Percentiles rank a stretch among this genome's conserved stretches.
phyloP scores from a whole-genome alignment of 371 early-diverging fungal species.

The Mortierella sp. region DNA sequence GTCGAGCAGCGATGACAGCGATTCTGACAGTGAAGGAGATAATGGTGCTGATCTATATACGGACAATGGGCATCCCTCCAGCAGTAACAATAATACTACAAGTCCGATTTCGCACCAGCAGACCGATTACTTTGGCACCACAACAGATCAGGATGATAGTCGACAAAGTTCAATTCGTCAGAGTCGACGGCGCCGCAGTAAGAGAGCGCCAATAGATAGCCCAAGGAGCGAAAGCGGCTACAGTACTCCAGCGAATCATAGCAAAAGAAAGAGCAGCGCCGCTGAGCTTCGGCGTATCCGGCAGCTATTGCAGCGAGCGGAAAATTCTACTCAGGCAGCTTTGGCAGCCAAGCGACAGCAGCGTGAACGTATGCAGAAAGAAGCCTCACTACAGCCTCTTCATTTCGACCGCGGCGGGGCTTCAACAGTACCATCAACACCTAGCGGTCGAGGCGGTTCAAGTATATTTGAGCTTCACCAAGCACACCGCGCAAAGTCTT shows the following conservation, averaged over 20 bases:
- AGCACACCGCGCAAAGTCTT: conserved; percentile 13
- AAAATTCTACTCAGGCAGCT: conserved; percentile 43
- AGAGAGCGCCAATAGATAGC: conserved; percentile 10
- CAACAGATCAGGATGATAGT: conserved; percentile 14
- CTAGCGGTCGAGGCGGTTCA: conserved; percentile 20
- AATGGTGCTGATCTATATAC: conserved; percentile 7
- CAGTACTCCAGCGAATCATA: conserved; percentile 14
- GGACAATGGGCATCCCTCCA: not conserved
- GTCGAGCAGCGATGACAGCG: not conserved
- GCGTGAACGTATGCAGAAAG: conserved; percentile 24
- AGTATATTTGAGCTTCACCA: conserved; percentile 39
- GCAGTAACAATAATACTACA: not conserved
- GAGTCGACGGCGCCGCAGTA: conserved; percentile 8
- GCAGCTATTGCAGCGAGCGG: conserved; percentile 50
- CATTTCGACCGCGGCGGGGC: conserved; percentile 25
- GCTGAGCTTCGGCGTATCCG: conserved; percentile 49
- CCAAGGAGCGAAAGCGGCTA: conserved; percentile 31
- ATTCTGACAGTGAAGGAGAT: conserved; percentile 18
- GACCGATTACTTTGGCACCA: conserved; percentile 34
- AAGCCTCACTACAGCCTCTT: conserved; percentile 26
- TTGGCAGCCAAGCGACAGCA: conserved; percentile 32
- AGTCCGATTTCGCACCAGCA: conserved; percentile 7
- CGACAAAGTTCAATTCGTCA: not conserved
- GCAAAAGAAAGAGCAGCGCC: conserved; percentile 36
- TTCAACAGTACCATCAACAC: conserved; percentile 42